Evolutionary conservation across 257 asterid genomes (phyloP), one percentile per base, ranked within the genome.

Genomic region (Handroanthus guayacan): DNA sequence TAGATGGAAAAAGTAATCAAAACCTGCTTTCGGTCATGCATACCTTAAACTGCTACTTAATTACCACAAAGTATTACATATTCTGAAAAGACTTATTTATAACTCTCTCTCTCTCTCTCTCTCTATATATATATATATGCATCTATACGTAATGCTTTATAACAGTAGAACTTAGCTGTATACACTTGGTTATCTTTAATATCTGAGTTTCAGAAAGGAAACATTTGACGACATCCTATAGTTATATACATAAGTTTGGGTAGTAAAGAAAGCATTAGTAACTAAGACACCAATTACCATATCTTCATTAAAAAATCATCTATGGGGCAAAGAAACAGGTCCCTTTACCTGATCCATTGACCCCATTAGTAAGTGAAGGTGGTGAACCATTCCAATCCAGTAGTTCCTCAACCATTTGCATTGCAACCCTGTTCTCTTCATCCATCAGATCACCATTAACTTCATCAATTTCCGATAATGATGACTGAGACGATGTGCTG

Each of bases 381-480:
- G 71, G 37, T 16, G 82, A 81, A 69, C 71, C 81, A 57, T 81
- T 90, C 85, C 89, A 89, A 74, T 84, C 83, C 60, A 92, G 94
- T 57, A 90, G 77, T 75, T 92, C 97, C 72, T 92, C 97, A 38
- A 92, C 95, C 97, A 92, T 92, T 47, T 90, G 96, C 92, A 87
- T 70, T 31, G 97, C 97, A 67, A 85, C 86, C 75, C 83, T 84
- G 14, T 87, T 86, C 84, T 90, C 94, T 62, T 92, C 97, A 45
- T 92, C 96, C 85, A 84, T 75, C 67, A 58, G 16, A 43, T 37
- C 50, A 47, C 61, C 79, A 44, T 61, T 71, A 7, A 31, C 63
- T n/a, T 63, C 79, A 18, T 84, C 84, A 6, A 14, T 41, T 34
- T 66, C 82, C 0, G 84, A 67, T 5, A 77, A 62, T 6, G 69